Base-by-base conservation (phyloP, 768 basidiomycete genomes). In the Clitopilus hobsonii region DNA sequence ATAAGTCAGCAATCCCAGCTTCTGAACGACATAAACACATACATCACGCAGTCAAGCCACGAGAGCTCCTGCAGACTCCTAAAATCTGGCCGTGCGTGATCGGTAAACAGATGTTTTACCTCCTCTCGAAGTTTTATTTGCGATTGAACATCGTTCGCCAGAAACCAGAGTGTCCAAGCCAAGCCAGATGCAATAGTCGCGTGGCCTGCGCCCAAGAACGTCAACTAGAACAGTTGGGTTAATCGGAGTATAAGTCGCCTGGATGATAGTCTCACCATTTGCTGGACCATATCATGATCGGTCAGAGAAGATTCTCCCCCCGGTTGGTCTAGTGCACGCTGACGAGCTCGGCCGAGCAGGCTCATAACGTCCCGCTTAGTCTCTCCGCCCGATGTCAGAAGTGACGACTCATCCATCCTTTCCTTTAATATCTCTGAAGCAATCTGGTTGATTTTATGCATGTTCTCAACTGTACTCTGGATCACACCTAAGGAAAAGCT, bases 111-210 rank as follows among this genome's bases (percentile, higher is more conserved):
- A 0, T 76, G 71, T 0, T 68, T 61, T 14, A 82, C 66, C 64
- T 88, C 84, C 4, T 75, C 75, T 3, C 84, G 76, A 1, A 88
- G 72, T 41, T 71, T 73, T 5, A 65, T 67, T 63, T 86, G 85
- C 50, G 72, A 67, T 18, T 74, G 71, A 4, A 69, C 75, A 61
- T 83, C 69, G 38, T 79, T 77, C 6, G 81, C 75, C 13, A 85
- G 74, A 18, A 80, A 69, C 79, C 80, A 82, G 6, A 82, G 67
- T 0, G 79, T 78, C 80, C 82, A 85, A n/a, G 74, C 65, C 23
- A 77, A 57, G 16, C 78, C 78, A 48, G 75, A 73, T 0, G 79
- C 77, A 10, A 76, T 78, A 2, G 77, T 78, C 63, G 72, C 73
- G 54, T 73, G 73, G 10, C 74, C 78, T 13, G 79, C 78, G 1